Base-by-base conservation (phyloP, 495 filamentous ascomycete genomes). In the Penicillium pulvis region DNA sequence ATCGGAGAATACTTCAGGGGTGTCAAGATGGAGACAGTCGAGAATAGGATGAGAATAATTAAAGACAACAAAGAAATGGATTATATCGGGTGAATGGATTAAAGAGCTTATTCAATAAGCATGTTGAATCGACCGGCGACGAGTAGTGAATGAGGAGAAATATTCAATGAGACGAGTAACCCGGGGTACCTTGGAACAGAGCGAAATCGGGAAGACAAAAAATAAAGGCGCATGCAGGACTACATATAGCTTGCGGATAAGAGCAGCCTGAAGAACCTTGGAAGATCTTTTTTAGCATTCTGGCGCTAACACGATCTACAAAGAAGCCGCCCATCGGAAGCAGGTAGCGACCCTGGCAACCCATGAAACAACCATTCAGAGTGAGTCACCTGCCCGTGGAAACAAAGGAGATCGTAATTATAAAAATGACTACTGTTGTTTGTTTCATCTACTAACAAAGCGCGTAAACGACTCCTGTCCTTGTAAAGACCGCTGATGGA, bases 361-460 rank as follows among this genome's bases (percentile, higher is more conserved):
- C 3, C 39, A 6, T 17, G 39, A n/a, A 17, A 41, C 16, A n/a
- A 17, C 39, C 39, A 41, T n/a, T 41, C 16, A 41, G 16, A 41
- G 14, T 41, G 39, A 41, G 39, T 41, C 39, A 41, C 16, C 4
- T 16, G 16, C 39, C 14, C 12, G 4, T 41, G 26, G 30, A 65
- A 68, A 63, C 61, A 67, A 62, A 67, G 57, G 12, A 19, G 20
- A 23, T 23, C 20, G 2, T 23, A 23, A 23, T 1, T 23, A 23
- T 23, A 23, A 23, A 23, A 23, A 23, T 23, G 20, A 23, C 20
- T 23, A 23, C 20, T 49, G 30, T 50, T 51, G 36, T 45, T 57
- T 56, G 66, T 69, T 69, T 69, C 66, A 69, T 61, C 39, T 54
- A 35, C 17, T 16, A 57, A 46, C 50, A 50, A 57, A 55, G 63